Evolutionary conservation across 2,329 filamentous ascomycete species (phyloP), one percentile per base, ranked within the genome.

Genomic region (Ramularia endophylla): DNA sequence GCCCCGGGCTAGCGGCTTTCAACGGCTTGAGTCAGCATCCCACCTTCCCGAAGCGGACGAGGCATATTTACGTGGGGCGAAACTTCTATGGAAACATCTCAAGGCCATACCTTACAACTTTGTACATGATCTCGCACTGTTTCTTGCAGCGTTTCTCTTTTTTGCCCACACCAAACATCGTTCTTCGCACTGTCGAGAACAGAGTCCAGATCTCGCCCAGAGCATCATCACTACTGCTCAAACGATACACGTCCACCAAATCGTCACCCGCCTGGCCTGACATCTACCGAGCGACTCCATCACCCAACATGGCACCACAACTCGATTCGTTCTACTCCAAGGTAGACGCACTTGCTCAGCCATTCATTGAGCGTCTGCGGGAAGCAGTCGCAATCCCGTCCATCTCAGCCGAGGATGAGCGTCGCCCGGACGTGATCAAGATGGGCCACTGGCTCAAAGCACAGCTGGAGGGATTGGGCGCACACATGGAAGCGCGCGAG

Each of bases 301-400:
- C 61, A 53, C 59, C 61, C 44, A 67, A 58, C 54, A 95, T 95
- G 86, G 87, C 87, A 43, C 87, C 88, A 47, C 80, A 94, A 66
- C 80, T 98, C 55, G 87, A 95, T 66, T 76, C 82, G 51, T 97
- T 85, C 74, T 97, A 95, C 75, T 81, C 87, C 69, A 81, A 95
- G 77, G 87, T 95, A 57, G 88, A 95, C 67, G 70, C 70, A 62
- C 74, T 89, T 58, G 77, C 87, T 37, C 78, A 81, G 53, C 73
- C 79, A 62, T 95, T 95, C 70, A 94, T 95, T 66, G 84, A 94
- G 57, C 83, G 90, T 56, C 80, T 98, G 46, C 78, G 86, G 61
- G 81, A 89, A 67, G 92, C 92, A 40, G 92, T 98, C 46, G 90
- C 89, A 38, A 98, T 98, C 58, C 92, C 92, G 15, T 98, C 92